Evolutionary conservation across 306 rosid genomes (phyloP).

Genomic region (Fragaria nilgerrensis): DNA sequence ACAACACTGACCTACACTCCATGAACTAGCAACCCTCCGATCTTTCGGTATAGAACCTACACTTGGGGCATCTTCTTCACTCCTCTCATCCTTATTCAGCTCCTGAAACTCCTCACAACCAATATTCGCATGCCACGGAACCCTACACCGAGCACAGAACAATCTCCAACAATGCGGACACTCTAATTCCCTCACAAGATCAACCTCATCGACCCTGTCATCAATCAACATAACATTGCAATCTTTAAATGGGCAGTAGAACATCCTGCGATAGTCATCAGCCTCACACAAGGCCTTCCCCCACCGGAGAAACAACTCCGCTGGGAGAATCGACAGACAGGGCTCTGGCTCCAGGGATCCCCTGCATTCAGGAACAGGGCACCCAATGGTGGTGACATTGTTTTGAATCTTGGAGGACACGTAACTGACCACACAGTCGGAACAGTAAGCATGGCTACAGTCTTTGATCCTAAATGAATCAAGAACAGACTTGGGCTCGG

Average conservation of each 20-base stretch:
- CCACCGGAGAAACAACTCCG: conserved; percentile 39
- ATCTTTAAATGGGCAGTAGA: conserved; percentile 51
- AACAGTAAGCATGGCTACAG: conserved; percentile 50
- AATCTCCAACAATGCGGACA: conserved; percentile 54
- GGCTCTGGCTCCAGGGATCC: conserved; percentile 30
- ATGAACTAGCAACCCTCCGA: conserved; percentile 42
- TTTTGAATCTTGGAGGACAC: conserved; percentile 43
- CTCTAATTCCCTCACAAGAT: conserved; percentile 29
- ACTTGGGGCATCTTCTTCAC: conserved; percentile 52
- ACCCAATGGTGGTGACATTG: conserved; percentile 21
- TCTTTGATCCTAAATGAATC: not conserved
- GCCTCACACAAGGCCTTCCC: conserved; percentile 35
- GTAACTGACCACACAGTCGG: conserved; percentile 44
- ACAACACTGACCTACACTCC: conserved; percentile 52
- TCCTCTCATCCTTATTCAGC: conserved; percentile 34
- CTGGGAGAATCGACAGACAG: conserved; percentile 38
- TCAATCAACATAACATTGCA: conserved; percentile 45
- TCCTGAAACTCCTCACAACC: conserved; percentile 41
- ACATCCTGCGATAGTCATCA: not conserved
- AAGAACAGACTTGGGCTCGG: not conserved
- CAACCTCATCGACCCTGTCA: conserved; percentile 1
- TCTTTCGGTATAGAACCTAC: conserved; percentile 43
- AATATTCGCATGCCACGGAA: conserved; percentile 9
- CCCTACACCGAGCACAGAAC: conserved; percentile 50
- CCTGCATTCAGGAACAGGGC: conserved; percentile 46